These are phyloP conservation scores for Glomus cerebriforme DNA, from an alignment of 192 early-diverging fungal species.

Conservation along the genomic window DNA sequence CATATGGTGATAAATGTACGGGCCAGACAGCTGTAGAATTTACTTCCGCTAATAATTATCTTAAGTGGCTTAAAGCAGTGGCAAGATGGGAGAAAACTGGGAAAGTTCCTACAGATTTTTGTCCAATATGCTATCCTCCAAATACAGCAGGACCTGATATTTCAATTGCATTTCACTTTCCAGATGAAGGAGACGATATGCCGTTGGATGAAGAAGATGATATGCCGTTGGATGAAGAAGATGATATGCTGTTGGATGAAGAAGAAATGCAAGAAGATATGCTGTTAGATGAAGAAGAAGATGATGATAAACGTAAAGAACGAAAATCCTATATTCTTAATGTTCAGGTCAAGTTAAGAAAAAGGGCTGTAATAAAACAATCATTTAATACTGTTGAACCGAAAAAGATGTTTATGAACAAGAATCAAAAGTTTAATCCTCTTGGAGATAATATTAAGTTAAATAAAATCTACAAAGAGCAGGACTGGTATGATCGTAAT, in stretches of 20 bases:
- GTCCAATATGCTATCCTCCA: not conserved
- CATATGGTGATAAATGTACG: not conserved
- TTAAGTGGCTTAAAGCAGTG: not conserved
- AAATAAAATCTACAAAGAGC: not conserved
- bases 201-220: not conserved
- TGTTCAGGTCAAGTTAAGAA: slow-evolving; percentile 2
- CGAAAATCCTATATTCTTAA: not conserved
- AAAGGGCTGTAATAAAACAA: not conserved
- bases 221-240: not conserved
- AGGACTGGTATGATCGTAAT: not conserved
- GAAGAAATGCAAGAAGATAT: not conserved
- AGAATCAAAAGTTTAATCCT: not conserved
- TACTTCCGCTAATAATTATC: not conserved
- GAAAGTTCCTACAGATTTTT: not conserved
- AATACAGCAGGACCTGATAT: not conserved
- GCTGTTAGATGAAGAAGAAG: too few species aligned
- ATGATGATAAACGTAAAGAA: too few species aligned
- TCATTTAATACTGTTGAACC: not conserved
- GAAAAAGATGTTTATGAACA: not conserved
- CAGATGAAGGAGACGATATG: not conserved
- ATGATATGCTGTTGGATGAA: not conserved
- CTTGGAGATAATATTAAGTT: not conserved
- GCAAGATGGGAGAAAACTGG: not conserved
- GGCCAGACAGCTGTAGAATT: not conserved
- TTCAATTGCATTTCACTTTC: not conserved